Conservation (phyloP, 2,329 filamentous ascomycete species). For the Pseudocercospora vitis region DNA sequence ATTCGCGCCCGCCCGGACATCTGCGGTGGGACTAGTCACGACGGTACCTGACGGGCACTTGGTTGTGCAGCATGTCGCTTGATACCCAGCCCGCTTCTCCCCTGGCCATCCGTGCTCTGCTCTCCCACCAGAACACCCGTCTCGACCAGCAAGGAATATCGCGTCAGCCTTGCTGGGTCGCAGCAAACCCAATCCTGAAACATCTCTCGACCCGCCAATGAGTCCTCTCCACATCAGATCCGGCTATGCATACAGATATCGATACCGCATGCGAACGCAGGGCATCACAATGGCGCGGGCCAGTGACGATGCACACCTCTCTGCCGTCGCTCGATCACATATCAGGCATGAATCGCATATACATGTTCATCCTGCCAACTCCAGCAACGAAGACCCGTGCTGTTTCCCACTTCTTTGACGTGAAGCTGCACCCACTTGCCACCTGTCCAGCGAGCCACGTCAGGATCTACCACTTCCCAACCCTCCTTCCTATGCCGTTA, state of each 20-base stretch:
- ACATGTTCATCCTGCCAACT: conserved; percentile 6
- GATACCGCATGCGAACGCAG: conserved; percentile 2
- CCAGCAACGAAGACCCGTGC: neutral
- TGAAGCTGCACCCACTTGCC: neutral
- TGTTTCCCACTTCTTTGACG: neutral
- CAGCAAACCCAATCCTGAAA: conserved; percentile 17
- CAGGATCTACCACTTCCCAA: neutral
- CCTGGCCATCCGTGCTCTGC: neutral
- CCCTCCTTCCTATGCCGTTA: neutral
- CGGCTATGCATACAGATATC: neutral
- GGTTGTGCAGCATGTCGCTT: neutral
- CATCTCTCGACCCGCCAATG: conserved; percentile 7
- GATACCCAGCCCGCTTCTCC: too few species aligned
- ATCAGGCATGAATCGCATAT: conserved; percentile 5
- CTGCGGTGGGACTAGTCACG: too few species aligned
- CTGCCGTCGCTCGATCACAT: neutral
- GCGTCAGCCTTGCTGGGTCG: conserved; percentile 17
- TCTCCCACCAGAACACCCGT: neutral
- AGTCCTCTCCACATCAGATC: conserved; percentile 2
- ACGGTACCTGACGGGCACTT: too few species aligned
- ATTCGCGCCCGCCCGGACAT: neutral
- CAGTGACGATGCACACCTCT: neutral
- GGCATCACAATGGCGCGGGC: neutral
- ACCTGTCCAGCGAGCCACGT: neutral
- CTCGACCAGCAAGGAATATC: conserved; percentile 15